Percentiles rank a stretch among this genome's conserved stretches.
Evolutionary conservation across 2,329 filamentous ascomycete species (phyloP).

Genomic region (Gremmenia infestans): DNA sequence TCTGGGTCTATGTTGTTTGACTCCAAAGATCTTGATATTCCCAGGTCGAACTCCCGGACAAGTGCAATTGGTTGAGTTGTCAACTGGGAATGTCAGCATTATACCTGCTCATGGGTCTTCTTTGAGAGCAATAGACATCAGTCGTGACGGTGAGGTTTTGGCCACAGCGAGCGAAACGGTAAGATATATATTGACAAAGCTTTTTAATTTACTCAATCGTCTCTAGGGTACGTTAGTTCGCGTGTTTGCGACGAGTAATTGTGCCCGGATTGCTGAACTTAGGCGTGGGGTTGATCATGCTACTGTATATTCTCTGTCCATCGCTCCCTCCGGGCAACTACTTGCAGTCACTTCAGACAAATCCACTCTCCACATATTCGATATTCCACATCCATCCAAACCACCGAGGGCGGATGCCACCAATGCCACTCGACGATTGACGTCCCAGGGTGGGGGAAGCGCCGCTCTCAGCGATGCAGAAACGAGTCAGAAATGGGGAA

Average conservation of each 20-base stretch:
- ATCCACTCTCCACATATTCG: slow-evolving; percentile 90
- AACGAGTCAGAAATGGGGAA: slow-evolving; percentile 73
- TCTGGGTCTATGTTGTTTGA: slow-evolving; percentile 73
- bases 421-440: slow-evolving; percentile 30
- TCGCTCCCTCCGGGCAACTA: slow-evolving; percentile 74
- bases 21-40: slow-evolving; percentile 69
- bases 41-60: slow-evolving; percentile 85
- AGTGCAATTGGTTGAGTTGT: slow-evolving; percentile 78
- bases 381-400: slow-evolving; percentile 59
- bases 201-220: neutral
- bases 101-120: slow-evolving; percentile 83
- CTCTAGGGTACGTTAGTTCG: slow-evolving; percentile 79
- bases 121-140: slow-evolving; percentile 74
- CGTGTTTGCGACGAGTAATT: slow-evolving; percentile 75
- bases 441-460: slow-evolving; percentile 25
- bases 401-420: slow-evolving; percentile 31
- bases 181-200: slow-evolving; percentile 20
- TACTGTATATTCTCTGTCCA: slow-evolving; percentile 79
- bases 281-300: slow-evolving; percentile 86
- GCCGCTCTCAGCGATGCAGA: slow-evolving; percentile 39
- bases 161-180: slow-evolving; percentile 85
- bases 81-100: slow-evolving; percentile 80
- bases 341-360: slow-evolving; percentile 96
- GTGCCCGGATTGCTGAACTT: slow-evolving; percentile 76
- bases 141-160: slow-evolving; percentile 71